phyloP scores from a whole-genome alignment of 2,329 filamentous ascomycete species.

The Claviceps lovelessii region DNA sequence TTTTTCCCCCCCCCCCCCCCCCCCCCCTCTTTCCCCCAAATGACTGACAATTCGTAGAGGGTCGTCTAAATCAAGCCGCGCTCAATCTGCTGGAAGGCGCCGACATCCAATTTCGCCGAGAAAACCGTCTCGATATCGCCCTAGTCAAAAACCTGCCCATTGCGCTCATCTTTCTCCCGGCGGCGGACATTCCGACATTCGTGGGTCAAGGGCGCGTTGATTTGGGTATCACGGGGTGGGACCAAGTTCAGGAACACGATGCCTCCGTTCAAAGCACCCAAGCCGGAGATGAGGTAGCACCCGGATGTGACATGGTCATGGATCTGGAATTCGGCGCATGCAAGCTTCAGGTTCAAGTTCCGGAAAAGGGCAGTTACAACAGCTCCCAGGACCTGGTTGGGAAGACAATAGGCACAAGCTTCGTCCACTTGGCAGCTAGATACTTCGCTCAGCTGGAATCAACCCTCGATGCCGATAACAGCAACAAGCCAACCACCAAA shows the following conservation, averaged over 20 bases:
- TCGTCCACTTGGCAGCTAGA: conserved; percentile 66
- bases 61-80: conserved; percentile 73
- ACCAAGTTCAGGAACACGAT: conserved; percentile 87
- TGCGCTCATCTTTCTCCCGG: conserved; percentile 90
- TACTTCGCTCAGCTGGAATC: conserved; percentile 73
- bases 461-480: conserved; percentile 26
- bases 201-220: conserved; percentile 90
- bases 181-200: conserved; percentile 93
- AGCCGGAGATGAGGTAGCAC: conserved; percentile 29
- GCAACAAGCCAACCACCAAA: conserved; percentile 20
- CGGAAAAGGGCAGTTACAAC: conserved; percentile 61
- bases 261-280: conserved; percentile 40
- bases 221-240: conserved; percentile 84
- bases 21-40: too few relatives aligned
- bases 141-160: conserved; percentile 94
- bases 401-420: conserved; percentile 90
- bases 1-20: too few relatives aligned
- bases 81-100: conserved; percentile 85
- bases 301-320: conserved; percentile 70
- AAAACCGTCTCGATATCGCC: conserved; percentile 90
- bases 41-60: conserved; percentile 39
- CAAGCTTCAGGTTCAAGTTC: conserved; percentile 93
- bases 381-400: conserved; percentile 69
- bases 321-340: conserved; percentile 84
- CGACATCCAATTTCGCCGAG: conserved; percentile 91